Conservation (phyloP, 2,329 filamentous ascomycete genomes). For the Talaromyces rugulosus region DNA sequence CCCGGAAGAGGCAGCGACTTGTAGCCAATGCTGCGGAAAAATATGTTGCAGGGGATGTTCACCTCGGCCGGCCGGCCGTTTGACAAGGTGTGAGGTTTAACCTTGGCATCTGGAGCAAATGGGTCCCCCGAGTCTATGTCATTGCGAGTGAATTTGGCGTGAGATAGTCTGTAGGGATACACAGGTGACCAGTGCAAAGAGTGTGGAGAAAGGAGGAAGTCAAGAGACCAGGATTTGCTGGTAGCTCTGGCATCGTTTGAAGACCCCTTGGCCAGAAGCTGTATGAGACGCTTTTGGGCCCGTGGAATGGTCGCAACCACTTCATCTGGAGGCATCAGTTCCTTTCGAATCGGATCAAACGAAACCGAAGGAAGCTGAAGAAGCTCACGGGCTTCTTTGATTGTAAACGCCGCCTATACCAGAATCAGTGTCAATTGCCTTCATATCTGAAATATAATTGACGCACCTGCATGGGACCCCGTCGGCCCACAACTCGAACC, state of each 20-base stretch:
- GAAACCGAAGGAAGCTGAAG: conserved; percentile 69
- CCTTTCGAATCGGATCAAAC: conserved; percentile 65
- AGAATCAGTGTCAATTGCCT: background rate
- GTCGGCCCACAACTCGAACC: conserved; percentile 81
- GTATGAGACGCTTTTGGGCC: conserved; percentile 70
- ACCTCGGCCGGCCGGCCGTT: conserved; percentile 47
- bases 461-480: conserved; percentile 78
- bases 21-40: conserved; percentile 95
- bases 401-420: conserved; percentile 80
- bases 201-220: conserved; percentile 77
- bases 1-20: conserved; percentile 74
- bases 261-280: conserved; percentile 75
- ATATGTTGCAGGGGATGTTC: conserved; percentile 62
- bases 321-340: conserved; percentile 58
- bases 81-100: conserved; percentile 43
- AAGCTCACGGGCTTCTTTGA: conserved; percentile 88
- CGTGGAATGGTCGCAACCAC: conserved; percentile 68
- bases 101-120: conserved; percentile 47
- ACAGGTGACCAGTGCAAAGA: conserved; percentile 56
- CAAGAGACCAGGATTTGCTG: conserved; percentile 72
- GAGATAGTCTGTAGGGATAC: conserved; percentile 51
- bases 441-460: conserved; percentile 1
- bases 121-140: conserved; percentile 46
- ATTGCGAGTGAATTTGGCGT: conserved; percentile 62
- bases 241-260: conserved; percentile 45